Base-by-base conservation (phyloP, 1,284 basidiomycete genomes). In the Mrakiaceae sp. region DNA sequence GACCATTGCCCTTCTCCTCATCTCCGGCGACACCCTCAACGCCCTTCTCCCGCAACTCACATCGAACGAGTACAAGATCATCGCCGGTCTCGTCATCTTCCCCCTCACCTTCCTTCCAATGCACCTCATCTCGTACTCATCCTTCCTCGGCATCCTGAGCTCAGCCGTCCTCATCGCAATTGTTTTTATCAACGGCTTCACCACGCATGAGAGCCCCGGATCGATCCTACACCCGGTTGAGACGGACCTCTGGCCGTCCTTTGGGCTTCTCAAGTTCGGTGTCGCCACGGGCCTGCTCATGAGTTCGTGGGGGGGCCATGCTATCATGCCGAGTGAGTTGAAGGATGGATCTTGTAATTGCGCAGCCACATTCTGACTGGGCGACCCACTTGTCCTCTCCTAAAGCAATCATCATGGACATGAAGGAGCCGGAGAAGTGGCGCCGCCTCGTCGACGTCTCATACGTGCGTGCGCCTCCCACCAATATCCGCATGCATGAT, bases 261-360 rank as follows among this genome's bases (percentile, higher is more conserved):
- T 80, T 64, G 82, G 77, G 66, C 74, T 76, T 57, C 82, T 77
- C 70, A 84, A 86, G 70, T 75, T 96, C 10, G 87, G 87, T 16
- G 70, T 89, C 47, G 83, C 87, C 9, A 87, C 93, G 72, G 94
- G 94, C 3, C 78, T 97, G 62, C 86, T 97, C 74, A 93, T 96
- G 87, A 87, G 88, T 27, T 91, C 93, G 64, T 76, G 73, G 55
- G 75, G 74, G 39, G 74, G 75, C 8, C 75, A 76, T 66, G 74
- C 72, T 54, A 70, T 76, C 9, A 72, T 77, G 48, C 74, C 74
- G 12, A 76, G 72, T 61, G 62, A 7, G 10, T 46, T 58, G 10
- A 51, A 51, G n/a, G 49, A n/a, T 51, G 11, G n/a, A 9, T 54
- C 11, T 54, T 54, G 52, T 8, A 27, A 54, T 54, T 8, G 27